Base-by-base conservation (phyloP, 2,329 filamentous ascomycete species). In the Trichoderma hamatum region DNA sequence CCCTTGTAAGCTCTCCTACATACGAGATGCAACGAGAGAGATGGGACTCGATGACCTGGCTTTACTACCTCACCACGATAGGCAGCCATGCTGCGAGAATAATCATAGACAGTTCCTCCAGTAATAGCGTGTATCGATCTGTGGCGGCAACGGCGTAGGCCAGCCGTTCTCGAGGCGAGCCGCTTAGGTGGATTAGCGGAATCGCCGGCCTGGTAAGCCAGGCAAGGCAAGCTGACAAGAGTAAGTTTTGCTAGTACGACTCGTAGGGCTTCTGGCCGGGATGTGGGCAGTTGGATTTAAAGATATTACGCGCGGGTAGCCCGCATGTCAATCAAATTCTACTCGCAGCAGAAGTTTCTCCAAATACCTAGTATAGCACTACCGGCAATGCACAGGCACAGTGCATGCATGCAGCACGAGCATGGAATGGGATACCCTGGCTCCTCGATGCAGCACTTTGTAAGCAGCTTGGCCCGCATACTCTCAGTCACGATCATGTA, bases 121-220 rank as follows among this genome's bases (percentile, higher is more conserved):
- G 51, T 11, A 54, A 19, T 34, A 51, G 60, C 30, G 46, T 34
- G n/a, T 11, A 34, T 62, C 39, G n/a, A 52, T 32, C 39, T 13
- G 36, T 32, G 36, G 60, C 28, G 49, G 30, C 60, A n/a, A 39
- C 52, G 46, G 60, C 60, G 21, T 10, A 58, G 54, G 10, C 32
- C 54, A n/a, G 52, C 49, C 13, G 32, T 9, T 30, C 51, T 65
- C 51, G 51, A 65, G 52, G 16, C 62, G 51, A 56, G 34, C 51
- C 62, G 51, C 36, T 49, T 65, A 36, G 19, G 51, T 65, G 62
- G 51, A 65, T 46, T 26, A 32, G 51, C 51, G 62, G 62, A 21
- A 32, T 65, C 34, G 36, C 62, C 49, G 51, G 54, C 26, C 24
- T 26, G 32, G 51, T 39, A 46, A n/a, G 62, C 62, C 26, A 62